phyloP scores from a whole-genome alignment of 805 yeast species.

The Yarrowia sp. region DNA sequence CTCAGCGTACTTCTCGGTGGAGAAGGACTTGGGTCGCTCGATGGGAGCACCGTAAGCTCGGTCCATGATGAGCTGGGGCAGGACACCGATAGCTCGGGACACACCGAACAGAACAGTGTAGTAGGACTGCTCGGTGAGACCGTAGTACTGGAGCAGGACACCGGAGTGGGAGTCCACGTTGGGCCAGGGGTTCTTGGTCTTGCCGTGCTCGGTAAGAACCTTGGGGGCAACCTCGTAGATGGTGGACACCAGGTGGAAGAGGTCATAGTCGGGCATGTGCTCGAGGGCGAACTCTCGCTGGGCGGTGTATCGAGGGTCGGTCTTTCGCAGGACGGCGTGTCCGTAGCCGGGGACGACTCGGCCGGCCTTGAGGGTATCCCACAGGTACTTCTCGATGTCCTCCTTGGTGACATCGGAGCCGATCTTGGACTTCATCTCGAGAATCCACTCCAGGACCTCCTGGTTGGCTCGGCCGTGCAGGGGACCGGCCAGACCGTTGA shows the following conservation, averaged over 20 bases:
- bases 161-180: slow-evolving; percentile 82
- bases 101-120: slow-evolving; percentile 83
- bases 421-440: slow-evolving; percentile 51
- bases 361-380: slow-evolving; percentile 68
- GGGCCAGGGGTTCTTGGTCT: slow-evolving; percentile 83
- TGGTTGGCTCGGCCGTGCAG: slow-evolving; percentile 84
- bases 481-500: slow-evolving; percentile 83
- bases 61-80: slow-evolving; percentile 78
- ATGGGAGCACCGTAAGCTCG: slow-evolving; percentile 73
- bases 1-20: slow-evolving; percentile 43
- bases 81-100: slow-evolving; percentile 74
- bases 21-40: slow-evolving; percentile 70
- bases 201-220: slow-evolving; percentile 73
- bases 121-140: slow-evolving; percentile 67
- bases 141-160: slow-evolving; percentile 75
- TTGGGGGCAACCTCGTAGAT: slow-evolving; percentile 70
- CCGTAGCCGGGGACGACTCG: slow-evolving; percentile 88
- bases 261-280: slow-evolving; percentile 58
- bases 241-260: slow-evolving; percentile 64
- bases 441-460: slow-evolving; percentile 74
- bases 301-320: slow-evolving; percentile 79
- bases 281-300: slow-evolving; percentile 64
- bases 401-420: slow-evolving; percentile 43
- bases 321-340: slow-evolving; percentile 79
- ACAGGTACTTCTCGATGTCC: slow-evolving; percentile 63